Base-by-base conservation (phyloP, 306 rosid genomes). In the Inga laurina region DNA sequence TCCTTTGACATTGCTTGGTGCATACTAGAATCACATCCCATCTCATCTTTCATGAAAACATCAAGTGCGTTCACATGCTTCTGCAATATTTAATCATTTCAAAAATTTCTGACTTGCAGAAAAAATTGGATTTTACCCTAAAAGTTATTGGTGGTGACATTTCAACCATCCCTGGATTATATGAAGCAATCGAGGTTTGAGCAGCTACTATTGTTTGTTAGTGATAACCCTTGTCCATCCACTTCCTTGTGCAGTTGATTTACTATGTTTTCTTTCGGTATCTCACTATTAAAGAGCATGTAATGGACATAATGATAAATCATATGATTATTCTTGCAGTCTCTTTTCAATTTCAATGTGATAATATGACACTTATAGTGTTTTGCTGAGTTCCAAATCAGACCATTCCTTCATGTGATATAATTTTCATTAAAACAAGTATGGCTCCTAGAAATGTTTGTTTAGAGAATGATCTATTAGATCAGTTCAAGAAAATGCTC, bases 101-200 rank as follows among this genome's bases (percentile, higher is more conserved):
- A 48, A 51, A 80, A 72, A 70, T 11, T 76, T 76, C 86, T 77
- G 3, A 62, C 49, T 57, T 86, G 85, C 94, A 96, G 98, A 94
- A 94, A 91, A 90, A 92, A 70, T 85, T 96, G 90, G 98, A 96
- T 77, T 96, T 94, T 81, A 90, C 90, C 4, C 92, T 94, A 45
- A 96, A 94, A 89, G 97, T 94, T 88, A 72, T 96, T 43, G 98
- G 98, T 6, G 98, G 99, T 1, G 97, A 96, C 90, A 90, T 96
- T 82, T 91, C 99, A 84, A 1, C 99, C 66, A 88, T 96, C 80
- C 99, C 99, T 84, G 97, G 97, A 88, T 85, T 96, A 76, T 87
- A 62, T 34, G 92, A 86, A 78, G 87, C 93, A 64, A 91, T 96
- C 56, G 98, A 96, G 94, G 99, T 96, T 80, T 90, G 97, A 54